Evolutionary conservation across 2,329 filamentous ascomycete species (phyloP).

Genomic region (Sclerotinia minor): DNA sequence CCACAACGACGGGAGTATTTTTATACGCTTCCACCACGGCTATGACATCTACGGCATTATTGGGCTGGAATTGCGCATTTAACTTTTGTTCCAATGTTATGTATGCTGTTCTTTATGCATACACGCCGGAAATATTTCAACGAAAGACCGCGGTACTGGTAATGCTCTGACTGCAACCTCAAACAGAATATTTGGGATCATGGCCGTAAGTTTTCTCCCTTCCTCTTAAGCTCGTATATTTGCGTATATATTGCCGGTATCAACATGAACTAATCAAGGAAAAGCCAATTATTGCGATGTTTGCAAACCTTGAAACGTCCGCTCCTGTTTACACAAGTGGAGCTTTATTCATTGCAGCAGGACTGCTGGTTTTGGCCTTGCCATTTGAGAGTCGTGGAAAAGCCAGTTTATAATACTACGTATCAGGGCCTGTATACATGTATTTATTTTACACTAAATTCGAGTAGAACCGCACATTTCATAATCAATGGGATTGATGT

Average conservation of each 20-base stretch:
- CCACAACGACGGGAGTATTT: conserved; percentile 69
- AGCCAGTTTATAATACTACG: conserved; percentile 56
- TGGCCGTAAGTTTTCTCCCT: conserved; percentile 57
- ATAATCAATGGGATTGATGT: neutral
- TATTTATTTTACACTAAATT: neutral
- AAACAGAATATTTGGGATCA: conserved; percentile 77
- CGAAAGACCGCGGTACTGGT: conserved; percentile 74
- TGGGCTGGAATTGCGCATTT: conserved; percentile 79
- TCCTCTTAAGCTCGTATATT: neutral
- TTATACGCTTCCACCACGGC: conserved; percentile 63
- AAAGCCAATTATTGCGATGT: conserved; percentile 73
- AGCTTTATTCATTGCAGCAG: conserved; percentile 70
- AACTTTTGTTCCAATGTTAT: conserved; percentile 75
- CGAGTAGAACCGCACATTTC: neutral
- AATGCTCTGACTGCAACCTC: conserved; percentile 73
- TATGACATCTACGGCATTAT: conserved; percentile 58
- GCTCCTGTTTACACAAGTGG: conserved; percentile 76
- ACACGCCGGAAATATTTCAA: conserved; percentile 78
- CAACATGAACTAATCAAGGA: neutral
- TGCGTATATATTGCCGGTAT: neutral
- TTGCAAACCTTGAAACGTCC: conserved; percentile 67
- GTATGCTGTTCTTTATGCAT: conserved; percentile 76
- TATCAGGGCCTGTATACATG: neutral
- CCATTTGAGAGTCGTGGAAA: conserved; percentile 76
- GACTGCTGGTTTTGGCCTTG: conserved; percentile 62